These are phyloP conservation scores for Trichosporon inkin DNA, from an alignment of 1,284 basidiomycete species.

Conservation along the genomic window DNA sequence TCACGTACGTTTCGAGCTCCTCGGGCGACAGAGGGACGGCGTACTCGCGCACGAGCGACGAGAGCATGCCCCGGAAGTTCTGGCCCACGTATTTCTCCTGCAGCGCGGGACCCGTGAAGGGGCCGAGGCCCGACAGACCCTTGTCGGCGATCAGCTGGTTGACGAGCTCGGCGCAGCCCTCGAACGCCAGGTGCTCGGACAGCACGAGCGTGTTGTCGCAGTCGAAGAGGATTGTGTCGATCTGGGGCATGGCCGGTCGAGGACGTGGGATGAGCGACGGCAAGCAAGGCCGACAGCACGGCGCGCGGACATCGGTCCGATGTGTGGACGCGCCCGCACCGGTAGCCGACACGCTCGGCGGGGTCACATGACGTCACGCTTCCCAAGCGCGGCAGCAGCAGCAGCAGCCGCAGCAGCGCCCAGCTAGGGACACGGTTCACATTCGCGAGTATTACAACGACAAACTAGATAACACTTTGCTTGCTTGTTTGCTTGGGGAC, in stretches of 20 bases:
- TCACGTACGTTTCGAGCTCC: slow-evolving; percentile 25
- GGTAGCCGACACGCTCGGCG: no score
- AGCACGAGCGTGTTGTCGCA: slow-evolving; percentile 38
- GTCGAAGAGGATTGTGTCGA: slow-evolving; percentile 30
- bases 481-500: not conserved
- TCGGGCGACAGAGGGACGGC: slow-evolving; percentile 16
- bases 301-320: no score
- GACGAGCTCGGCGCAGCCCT: slow-evolving; percentile 27
- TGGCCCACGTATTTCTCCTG: slow-evolving; percentile 28
- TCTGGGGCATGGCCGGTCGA: not conserved
- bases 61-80: slow-evolving; percentile 31
- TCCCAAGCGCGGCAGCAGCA: no score
- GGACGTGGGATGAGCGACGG: not conserved
- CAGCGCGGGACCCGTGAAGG: slow-evolving; percentile 25
- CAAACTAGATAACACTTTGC: not conserved
- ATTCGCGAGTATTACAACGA: slow-evolving; percentile 6
- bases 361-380: no score
- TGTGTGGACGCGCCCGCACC: no score
- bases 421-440: not conserved
- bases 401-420: no score
- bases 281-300: no score
- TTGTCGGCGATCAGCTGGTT: slow-evolving; percentile 22
- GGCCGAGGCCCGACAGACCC: not conserved
- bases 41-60: slow-evolving; percentile 21
- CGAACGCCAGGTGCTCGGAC: slow-evolving; percentile 31